Conservation (phyloP, 345 rosid genomes). For the Hibiscus tridactylites region DNA sequence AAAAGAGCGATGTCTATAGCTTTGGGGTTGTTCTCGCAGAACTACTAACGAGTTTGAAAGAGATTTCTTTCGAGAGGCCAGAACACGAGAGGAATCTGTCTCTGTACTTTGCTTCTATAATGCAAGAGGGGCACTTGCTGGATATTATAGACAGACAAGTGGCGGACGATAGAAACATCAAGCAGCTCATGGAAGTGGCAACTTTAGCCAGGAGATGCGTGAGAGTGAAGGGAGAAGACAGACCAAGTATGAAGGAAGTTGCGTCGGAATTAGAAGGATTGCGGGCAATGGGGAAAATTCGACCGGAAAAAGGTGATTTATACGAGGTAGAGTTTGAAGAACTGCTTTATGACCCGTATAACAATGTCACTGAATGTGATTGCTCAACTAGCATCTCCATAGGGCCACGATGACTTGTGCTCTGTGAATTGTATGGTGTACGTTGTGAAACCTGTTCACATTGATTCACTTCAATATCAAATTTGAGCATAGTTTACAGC, state of each 20-base stretch:
- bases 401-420: not conserved
- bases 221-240: constrained; percentile 4
- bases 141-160: not conserved
- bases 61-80: constrained; percentile 11
- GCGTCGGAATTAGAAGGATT: not conserved
- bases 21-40: constrained; percentile 13
- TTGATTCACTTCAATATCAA: no score
- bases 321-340: not conserved
- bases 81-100: constrained; percentile 22
- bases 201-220: not conserved
- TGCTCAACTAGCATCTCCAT: not conserved
- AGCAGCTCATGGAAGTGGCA: not conserved
- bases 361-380: not conserved
- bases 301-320: not conserved
- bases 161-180: not conserved
- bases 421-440: not conserved
- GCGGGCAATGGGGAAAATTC: not conserved
- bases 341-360: not conserved
- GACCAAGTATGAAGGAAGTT: not conserved
- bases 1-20: constrained; percentile 14
- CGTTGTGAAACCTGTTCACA: not conserved
- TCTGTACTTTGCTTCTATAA: constrained; percentile 13
- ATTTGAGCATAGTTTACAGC: not conserved
- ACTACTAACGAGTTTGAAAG: constrained; percentile 22
- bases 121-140: not conserved